Evolutionary conservation across 495 filamentous ascomycete genomes (phyloP), one percentile per base, ranked within the genome.

Genomic region (Aspergillus kassunensis): DNA sequence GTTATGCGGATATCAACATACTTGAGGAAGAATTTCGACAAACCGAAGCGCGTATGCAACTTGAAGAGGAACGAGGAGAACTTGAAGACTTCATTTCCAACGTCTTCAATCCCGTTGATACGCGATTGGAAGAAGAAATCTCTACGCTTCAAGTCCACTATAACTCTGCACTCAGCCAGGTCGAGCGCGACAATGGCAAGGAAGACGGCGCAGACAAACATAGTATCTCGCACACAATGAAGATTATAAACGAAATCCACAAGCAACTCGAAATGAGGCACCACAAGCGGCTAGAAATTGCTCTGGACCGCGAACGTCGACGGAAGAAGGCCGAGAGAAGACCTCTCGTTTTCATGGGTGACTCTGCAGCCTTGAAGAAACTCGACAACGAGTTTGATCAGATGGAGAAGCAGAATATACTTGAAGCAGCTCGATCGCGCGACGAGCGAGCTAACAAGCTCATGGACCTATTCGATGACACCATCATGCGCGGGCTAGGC

Each of bases 21-120:
- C 67, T 84, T n/a, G 81, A 84, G 55, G 75, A 80, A 49, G 78
- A 83, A 25, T 84, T 83, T 56, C 77, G 80, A 30, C 74, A 75
- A 50, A 68, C 64, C 7, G 81, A 85, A 60, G 73, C 74, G 34
- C 71, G 72, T 8, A 62, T 64, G 19, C 80, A 82, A 56, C 67
- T 79, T 20, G 72, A 77, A 18, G 81, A 85, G 56, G 78, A 82
- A 56, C 67, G 77, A 20, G 60, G 62, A 5, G 81, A 85, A 62
- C 75, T 81, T 27, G 69, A 81, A 15, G 64, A 64, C 27, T 85
- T 79, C 51, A 69, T 78, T 20, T 57, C 61, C 0, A 57, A 73
- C 24, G 78, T 84, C 40, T 83, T 82, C 58, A 69, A 75, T 30
- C 67, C 72, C 9, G 63, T 79, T 2, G 80, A 81, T 55, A 65